These are phyloP conservation scores for Microsporum canis DNA, from an alignment of 2,329 filamentous ascomycete genomes.

Conservation along the genomic window DNA sequence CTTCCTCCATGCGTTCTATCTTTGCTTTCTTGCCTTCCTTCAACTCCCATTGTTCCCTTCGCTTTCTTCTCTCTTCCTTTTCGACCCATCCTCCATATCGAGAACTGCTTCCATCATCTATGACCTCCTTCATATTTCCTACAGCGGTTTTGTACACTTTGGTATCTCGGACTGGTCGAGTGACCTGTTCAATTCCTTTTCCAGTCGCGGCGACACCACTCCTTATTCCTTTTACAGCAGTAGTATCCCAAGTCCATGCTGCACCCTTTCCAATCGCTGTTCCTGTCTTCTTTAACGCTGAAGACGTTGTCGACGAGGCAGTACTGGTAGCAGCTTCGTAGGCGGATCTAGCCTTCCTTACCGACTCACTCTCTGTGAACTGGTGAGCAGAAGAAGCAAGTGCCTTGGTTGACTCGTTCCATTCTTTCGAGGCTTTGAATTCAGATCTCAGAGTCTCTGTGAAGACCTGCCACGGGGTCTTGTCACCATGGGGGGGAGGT, in stretches of 20 bases:
- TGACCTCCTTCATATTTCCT: slow-evolving; percentile 74
- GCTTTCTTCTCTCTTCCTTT: slow-evolving; percentile 80
- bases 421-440: slow-evolving; percentile 95
- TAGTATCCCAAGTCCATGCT: slow-evolving; percentile 93
- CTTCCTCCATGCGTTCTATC: slow-evolving; percentile 59
- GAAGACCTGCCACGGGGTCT: slow-evolving; percentile 98
- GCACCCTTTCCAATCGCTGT: slow-evolving; percentile 81
- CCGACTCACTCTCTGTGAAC: slow-evolving; percentile 84
- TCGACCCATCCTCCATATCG: slow-evolving; percentile 94
- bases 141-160: slow-evolving; percentile 68
- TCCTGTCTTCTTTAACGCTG: slow-evolving; percentile 74
- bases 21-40: slow-evolving; percentile 39
- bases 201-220: slow-evolving; percentile 78
- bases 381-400: slow-evolving; percentile 79
- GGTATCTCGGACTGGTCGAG: slow-evolving; percentile 82
- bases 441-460: slow-evolving; percentile 89
- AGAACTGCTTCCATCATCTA: slow-evolving; percentile 93
- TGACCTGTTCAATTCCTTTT: slow-evolving; percentile 83
- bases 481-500: slow-evolving; percentile 93
- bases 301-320: slow-evolving; percentile 64
- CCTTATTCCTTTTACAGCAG: slow-evolving; percentile 80
- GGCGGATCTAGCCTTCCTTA: slow-evolving; percentile 72
- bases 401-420: slow-evolving; percentile 97
- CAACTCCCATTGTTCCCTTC: slow-evolving; percentile 57
- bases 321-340: slow-evolving; percentile 79